A percentile compares a stretch with the other conserved stretches of the same genome.
Evolutionary conservation across 2,329 filamentous ascomycete genomes (phyloP).

Genomic region (Ampelomyces quisqualis): DNA sequence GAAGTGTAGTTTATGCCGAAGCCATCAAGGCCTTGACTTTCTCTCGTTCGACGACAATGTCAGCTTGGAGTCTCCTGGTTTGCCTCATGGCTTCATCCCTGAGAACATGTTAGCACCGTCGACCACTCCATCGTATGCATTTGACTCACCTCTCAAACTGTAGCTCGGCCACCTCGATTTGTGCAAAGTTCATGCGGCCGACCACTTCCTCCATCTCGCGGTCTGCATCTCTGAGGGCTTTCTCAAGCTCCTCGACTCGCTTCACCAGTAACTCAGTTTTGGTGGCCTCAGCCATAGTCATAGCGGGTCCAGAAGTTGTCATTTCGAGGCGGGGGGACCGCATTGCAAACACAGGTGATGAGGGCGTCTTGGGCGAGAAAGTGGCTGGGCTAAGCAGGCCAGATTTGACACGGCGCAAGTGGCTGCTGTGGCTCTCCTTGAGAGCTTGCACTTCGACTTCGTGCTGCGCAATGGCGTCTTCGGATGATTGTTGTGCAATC

Average conservation of each 20-base stretch:
- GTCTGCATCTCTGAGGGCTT: conserved; percentile 72
- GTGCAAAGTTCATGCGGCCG: conserved; percentile 75
- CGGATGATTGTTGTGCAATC: conserved; percentile 78
- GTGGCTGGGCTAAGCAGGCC: conserved; percentile 49
- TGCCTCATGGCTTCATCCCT: conserved; percentile 72
- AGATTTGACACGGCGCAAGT: conserved; percentile 71
- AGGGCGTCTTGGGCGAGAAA: conserved; percentile 61
- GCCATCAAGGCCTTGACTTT: conserved; percentile 56
- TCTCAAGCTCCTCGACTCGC: conserved; percentile 81
- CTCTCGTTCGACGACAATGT: conserved; percentile 64
- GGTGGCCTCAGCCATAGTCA: conserved; percentile 65
- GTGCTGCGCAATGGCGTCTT: conserved; percentile 78
- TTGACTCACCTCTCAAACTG: conserved; percentile 62
- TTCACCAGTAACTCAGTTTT: conserved; percentile 75
- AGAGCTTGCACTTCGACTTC: conserved; percentile 80
- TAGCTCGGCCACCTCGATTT: conserved; percentile 79
- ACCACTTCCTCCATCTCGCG: conserved; percentile 83
- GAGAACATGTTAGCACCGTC: conserved; percentile 10
- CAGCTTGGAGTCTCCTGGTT: conserved; percentile 67
- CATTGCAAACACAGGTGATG: conserved; percentile 62
- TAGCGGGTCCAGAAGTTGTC: conserved; percentile 61
- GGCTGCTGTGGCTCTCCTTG: conserved; percentile 72
- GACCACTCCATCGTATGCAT: background rate
- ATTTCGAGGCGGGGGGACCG: conserved; percentile 62
- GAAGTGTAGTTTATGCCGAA: conserved; percentile 15